These are phyloP conservation scores for Vitis vinifera DNA, from an alignment of 164 flowering plant genomes.

Conservation along the genomic window ASM3070453v1 NC_081822.1:8693001-8693500, in stretches of 20 bases:
- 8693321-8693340: slow-evolving; percentile 20
- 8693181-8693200: slow-evolving; percentile 7
- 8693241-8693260: slow-evolving; percentile 14
- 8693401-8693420: too few species aligned
- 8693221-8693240: not conserved
- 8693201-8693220: slow-evolving; percentile 27
- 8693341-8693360: not conserved
- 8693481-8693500: slow-evolving; percentile 60
- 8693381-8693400: too few species aligned
- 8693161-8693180: slow-evolving; percentile 25
- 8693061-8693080: not conserved
- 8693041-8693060: slow-evolving; percentile 4
- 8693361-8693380: not conserved
- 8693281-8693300: slow-evolving; percentile 15
- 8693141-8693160: slow-evolving; percentile 60
- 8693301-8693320: slow-evolving; percentile 15
- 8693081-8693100: slow-evolving; percentile 30
- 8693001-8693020: slow-evolving; percentile 27
- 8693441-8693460: slow-evolving; percentile 64
- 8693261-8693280: not conserved
- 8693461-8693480: slow-evolving; percentile 57
- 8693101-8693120: slow-evolving; percentile 33
- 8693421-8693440: slow-evolving; percentile 36
- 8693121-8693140: slow-evolving; percentile 61
- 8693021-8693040: slow-evolving; percentile 27